Conservation (phyloP, 805 yeast species). For the Candida anglica region DNA sequence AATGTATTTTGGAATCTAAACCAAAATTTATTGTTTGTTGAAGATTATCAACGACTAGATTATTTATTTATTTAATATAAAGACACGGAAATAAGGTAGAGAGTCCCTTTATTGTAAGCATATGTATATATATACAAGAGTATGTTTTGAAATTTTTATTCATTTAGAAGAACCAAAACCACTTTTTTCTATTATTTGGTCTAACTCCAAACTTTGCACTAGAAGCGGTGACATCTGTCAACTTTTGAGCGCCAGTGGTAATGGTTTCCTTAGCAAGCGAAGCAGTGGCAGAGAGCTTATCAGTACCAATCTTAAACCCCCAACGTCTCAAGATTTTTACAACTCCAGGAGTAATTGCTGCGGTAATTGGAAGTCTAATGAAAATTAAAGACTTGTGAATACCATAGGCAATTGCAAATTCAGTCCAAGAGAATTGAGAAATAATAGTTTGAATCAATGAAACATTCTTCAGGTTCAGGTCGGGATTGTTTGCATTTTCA, state of each 20-base stretch:
- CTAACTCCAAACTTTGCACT: conserved; percentile 50
- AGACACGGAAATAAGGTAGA: too few species aligned
- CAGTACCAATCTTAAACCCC: conserved; percentile 76
- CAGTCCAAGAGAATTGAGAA: conserved; percentile 60
- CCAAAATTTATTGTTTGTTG: too few species aligned
- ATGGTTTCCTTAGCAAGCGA: conserved; percentile 25
- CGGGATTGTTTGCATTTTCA: conserved; percentile 13
- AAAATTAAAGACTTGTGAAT: conserved; percentile 84
- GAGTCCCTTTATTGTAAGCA: too few species aligned
- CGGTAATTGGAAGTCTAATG: conserved; percentile 83
- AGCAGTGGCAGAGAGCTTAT: conserved; percentile 40
- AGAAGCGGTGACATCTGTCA: conserved; percentile 38
- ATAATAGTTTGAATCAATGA: conserved; percentile 11
- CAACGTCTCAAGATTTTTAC: conserved; percentile 61
- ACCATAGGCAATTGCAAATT: conserved; percentile 87
- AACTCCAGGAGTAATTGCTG: conserved; percentile 83
- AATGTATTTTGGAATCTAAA: conserved; percentile 56
- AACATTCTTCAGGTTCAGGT: conserved; percentile 3
- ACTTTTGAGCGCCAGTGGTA: conserved; percentile 15
- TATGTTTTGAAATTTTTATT: too few species aligned
- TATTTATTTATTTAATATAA: too few species aligned
- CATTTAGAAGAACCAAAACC: conserved; percentile 57
- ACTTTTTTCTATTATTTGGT: conserved; percentile 48
- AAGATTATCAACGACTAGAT: too few species aligned
- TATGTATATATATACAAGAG: too few species aligned